Evolutionary conservation across 2,329 filamentous ascomycete genomes (phyloP), one percentile per base, ranked within the genome.

Genomic region (Cladosporium sphaerospermum): DNA sequence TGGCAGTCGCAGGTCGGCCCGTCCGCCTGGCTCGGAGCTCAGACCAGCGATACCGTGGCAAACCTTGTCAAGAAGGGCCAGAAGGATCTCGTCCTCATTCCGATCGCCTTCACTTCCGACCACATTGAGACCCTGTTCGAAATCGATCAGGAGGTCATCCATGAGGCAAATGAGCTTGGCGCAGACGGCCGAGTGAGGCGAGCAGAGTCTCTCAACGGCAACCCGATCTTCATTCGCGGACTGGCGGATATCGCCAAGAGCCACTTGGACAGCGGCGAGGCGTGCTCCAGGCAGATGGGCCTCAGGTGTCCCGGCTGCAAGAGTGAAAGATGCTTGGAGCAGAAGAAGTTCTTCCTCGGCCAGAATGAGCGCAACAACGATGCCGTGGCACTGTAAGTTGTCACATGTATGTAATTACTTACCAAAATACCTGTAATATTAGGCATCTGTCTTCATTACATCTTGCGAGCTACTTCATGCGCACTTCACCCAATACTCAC

Each of bases 1-100:
- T 99, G 93, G 93, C 93, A 99, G 71, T 96, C 91, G 4, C 93
- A 99, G 72, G 93, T 99, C 58, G 93, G 95, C 7, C 93, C 95
- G 0, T 89, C 86, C 28, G 88, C 93, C 16, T 99, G 93, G 93
- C 78, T 99, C 8, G 93, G 93, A 18, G 91, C 93, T 9, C 93
- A 99, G 71, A 99, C 93, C 0, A 84, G 85, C 56, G 83, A 86
- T 60, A 92, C 91, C 0, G 93, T 99, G 9, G 84, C 91, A 66
- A 80, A 89, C 56, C 95, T 96, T 67, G 84, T 97, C 60, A 83
- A 87, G 66, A 90, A 93, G 71, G 93, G 92, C 1, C 88, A 96
- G 66, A 95, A 85, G 52, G 90, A 99, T 66, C 78, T 99, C 52
- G 78, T 96, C 1, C 78, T 99, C 6, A 89, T 99, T 53, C 93